These are phyloP conservation scores for Aureobasidium sp. DNA, from an alignment of 2,329 filamentous ascomycete genomes.

Conservation along the genomic window DNA sequence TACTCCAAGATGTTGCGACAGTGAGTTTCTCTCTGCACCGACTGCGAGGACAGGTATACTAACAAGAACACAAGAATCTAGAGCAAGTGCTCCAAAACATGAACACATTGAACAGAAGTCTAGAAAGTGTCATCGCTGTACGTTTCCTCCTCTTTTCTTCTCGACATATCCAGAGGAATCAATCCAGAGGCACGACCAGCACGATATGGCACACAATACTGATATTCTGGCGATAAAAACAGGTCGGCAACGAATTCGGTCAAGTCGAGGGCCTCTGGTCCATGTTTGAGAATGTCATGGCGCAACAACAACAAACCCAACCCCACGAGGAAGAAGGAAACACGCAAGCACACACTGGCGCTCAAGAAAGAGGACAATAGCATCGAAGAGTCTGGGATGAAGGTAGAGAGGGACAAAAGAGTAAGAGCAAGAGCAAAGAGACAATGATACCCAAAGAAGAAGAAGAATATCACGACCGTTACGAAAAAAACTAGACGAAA, in stretches of 20 bases:
- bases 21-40: constrained; percentile 32
- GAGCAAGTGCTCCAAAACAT: constrained; percentile 92
- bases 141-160: constrained; percentile 19
- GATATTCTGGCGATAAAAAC: constrained; percentile 23
- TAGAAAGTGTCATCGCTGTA: constrained; percentile 86
- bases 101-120: constrained; percentile 84
- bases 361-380: neutral
- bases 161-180: too few species aligned
- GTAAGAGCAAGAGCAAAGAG: neutral
- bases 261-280: constrained; percentile 95
- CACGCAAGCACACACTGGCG: neutral
- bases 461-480: neutral
- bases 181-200: neutral
- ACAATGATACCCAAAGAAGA: neutral
- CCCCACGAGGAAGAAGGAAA: neutral
- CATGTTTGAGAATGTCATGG: constrained; percentile 95
- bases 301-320: constrained; percentile 30
- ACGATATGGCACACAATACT: neutral
- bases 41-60: neutral
- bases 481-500: neutral
- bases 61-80: constrained; percentile 45
- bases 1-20: constrained; percentile 65
- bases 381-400: too few species aligned
- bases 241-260: constrained; percentile 88
- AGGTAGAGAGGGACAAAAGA: neutral